Percentiles rank a stretch among this genome's conserved stretches.
phyloP scores from a whole-genome alignment of 352 stramenopile genomes.

The Phytopythium ostracodes region DNA sequence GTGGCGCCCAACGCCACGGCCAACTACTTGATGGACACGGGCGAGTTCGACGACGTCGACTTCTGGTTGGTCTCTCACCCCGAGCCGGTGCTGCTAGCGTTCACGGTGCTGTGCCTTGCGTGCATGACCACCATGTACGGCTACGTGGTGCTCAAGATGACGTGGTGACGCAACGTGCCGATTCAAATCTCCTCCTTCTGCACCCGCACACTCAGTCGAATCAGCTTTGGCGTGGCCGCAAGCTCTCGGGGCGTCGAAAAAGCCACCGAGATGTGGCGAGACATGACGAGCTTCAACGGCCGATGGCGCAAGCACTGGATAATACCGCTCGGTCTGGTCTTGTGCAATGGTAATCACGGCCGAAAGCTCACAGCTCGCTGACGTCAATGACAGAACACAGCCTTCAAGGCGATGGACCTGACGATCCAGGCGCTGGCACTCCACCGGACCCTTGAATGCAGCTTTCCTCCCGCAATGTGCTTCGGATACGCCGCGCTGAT shows the following conservation, averaged over 20 bases:
- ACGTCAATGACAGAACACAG: background rate
- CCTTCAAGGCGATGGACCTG: slow-evolving; percentile 7
- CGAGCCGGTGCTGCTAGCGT: slow-evolving; percentile 6
- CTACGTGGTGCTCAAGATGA: slow-evolving; percentile 4
- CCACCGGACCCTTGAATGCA: background rate
- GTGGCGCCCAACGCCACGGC: slow-evolving; percentile 20
- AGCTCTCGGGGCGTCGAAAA: background rate
- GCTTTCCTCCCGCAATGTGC: background rate
- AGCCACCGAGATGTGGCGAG: background rate
- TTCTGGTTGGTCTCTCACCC: slow-evolving; percentile 38
- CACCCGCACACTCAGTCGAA: background rate
- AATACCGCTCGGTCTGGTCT: background rate
- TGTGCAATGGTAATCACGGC: too few species aligned
- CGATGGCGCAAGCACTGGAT: slow-evolving; percentile 5
- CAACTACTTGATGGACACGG: slow-evolving; percentile 49
- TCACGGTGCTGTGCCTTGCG: slow-evolving; percentile 6
- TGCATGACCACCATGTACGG: background rate
- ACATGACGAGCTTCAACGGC: background rate
- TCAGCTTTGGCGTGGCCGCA: background rate
- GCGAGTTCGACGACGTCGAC: slow-evolving; percentile 35
- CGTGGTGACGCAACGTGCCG: background rate
- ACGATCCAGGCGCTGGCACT: slow-evolving; percentile 3
- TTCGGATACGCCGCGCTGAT: slow-evolving; percentile 1
- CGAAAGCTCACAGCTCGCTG: background rate
- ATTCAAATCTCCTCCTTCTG: background rate